Base-by-base conservation (phyloP, 2,329 filamentous ascomycete species). In the Exophiala sp. region DNA sequence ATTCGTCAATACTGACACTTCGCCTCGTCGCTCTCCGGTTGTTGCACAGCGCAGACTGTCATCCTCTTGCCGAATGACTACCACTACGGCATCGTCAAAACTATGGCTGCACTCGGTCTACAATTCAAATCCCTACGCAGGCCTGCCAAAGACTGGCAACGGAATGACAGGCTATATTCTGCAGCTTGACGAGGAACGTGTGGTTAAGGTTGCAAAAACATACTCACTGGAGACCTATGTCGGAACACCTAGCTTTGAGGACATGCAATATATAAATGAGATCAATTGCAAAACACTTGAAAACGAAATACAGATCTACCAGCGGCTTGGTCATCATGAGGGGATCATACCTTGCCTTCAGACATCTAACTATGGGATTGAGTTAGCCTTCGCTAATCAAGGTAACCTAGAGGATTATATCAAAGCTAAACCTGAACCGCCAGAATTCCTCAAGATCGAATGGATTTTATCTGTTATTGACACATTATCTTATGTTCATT, bases 361-460 rank as follows among this genome's bases (percentile, higher is more conserved):
- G 39, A 52, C 23, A 14, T 57, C 59, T 13, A 47, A 52, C 29
- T 57, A 58, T 39, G 58, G 54, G 32, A 58, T 57, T 37, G 51
- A 58, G 46, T 29, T 61, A 34, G 53, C 56, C 19, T 50, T 40
- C 37, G 56, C 57, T 18, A 43, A 58, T 50, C 37, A 48, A 35
- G 51, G 48, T 11, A 47, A 58, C 45, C 53, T 58, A 38, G 51
- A 55, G 43, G 32, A 27, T 24, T 57, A 57, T 50, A 49, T 58
- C 39, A 35, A 55, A 37, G 38, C 40, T 29, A 50, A 44, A 21
- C 37, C 50, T n/a, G 54, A 57, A 41, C 54, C 53, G 7, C 24
- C 48, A 23, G 48, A 57, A 11, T 48, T 30, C 27, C 43, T 57
- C 10, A 57, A 57, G 42, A 45, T 43, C 32, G 29, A 50, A 18